Evolutionary conservation across 768 basidiomycete species (phyloP).

Genomic region (Gloeopeniophorella convolvens): DNA sequence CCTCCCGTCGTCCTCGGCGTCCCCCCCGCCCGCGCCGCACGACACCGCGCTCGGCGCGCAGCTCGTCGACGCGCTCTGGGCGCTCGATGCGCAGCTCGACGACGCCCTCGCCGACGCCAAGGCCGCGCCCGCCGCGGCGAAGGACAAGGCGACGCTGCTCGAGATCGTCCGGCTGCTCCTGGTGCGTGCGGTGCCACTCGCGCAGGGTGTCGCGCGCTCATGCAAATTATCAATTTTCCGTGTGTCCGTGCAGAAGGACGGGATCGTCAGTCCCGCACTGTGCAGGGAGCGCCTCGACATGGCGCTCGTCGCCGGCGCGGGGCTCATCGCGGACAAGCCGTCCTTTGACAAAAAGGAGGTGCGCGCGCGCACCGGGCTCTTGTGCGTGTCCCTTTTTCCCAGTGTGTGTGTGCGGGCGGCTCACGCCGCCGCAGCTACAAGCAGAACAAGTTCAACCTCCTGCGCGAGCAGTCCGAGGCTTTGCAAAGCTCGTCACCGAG

Average conservation of each 20-base stretch:
- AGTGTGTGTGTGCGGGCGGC: too few relatives aligned
- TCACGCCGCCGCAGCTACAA: conserved; percentile 60
- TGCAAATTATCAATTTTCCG: neutral
- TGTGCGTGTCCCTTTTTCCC: conserved; percentile 48
- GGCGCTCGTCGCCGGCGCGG: conserved; percentile 51
- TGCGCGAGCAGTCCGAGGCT: conserved; percentile 96
- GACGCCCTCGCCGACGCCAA: conserved; percentile 55
- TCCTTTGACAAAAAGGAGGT: conserved; percentile 75
- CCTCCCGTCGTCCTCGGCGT: conserved; percentile 60
- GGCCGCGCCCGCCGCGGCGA: conserved; percentile 44
- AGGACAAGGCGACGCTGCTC: conserved; percentile 56
- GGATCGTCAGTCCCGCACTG: conserved; percentile 50
- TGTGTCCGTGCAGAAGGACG: conserved; percentile 39
- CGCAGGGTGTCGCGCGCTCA: too few relatives aligned
- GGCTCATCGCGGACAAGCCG: conserved; percentile 61
- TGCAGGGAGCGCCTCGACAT: conserved; percentile 76
- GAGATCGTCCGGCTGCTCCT: conserved; percentile 35
- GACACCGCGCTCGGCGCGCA: conserved; percentile 53
- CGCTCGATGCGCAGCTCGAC: conserved; percentile 70
- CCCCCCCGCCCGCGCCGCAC: conserved; percentile 30
- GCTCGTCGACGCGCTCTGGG: conserved; percentile 78
- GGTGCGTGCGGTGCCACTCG: too few relatives aligned
- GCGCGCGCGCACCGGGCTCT: conserved; percentile 69
- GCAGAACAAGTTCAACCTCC: conserved; percentile 96
- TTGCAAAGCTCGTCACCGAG: conserved; percentile 86